Evolutionary conservation across 495 filamentous ascomycete genomes (phyloP).

Genomic region (Hypoxylon trugodes): DNA sequence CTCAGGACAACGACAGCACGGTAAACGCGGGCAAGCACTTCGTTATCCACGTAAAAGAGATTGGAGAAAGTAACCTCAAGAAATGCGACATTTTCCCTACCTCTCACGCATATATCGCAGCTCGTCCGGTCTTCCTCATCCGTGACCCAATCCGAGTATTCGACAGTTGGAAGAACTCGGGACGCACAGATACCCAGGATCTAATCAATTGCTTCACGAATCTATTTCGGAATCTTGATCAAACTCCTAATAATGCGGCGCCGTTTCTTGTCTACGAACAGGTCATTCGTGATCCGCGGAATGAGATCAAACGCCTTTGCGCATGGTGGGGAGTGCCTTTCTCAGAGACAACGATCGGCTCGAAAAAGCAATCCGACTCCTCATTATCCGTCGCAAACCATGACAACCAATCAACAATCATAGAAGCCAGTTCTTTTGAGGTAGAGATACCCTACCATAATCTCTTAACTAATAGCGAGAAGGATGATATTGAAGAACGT

Average conservation of each 20-base stretch:
- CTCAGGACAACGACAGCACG: too few species aligned
- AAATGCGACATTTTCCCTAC: too few species aligned
- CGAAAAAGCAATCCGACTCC: too few species aligned
- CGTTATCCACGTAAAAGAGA: too few species aligned
- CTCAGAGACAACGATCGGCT: not conserved
- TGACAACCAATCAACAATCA: too few species aligned
- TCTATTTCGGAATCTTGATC: constrained; percentile 1
- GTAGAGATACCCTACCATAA: not conserved
- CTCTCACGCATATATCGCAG: too few species aligned
- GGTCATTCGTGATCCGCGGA: not conserved
- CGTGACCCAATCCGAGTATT: constrained; percentile 15
- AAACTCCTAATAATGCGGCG: not conserved
- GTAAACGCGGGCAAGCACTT: too few species aligned
- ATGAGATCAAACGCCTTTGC: not conserved
- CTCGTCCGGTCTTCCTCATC: constrained; percentile 1
- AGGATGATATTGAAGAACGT: constrained; percentile 1
- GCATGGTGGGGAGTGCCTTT: not conserved
- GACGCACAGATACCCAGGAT: not conserved
- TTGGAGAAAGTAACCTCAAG: too few species aligned
- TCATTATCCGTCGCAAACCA: too few species aligned
- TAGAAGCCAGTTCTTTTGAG: not conserved
- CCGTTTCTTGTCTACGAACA: constrained; percentile 9
- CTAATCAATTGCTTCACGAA: constrained; percentile 1
- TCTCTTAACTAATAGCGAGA: constrained; percentile 14
- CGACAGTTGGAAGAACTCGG: constrained; percentile 11